These are phyloP conservation scores for Phytophthora syringae DNA, from an alignment of 352 stramenopile species.

Conservation along the genomic window DNA sequence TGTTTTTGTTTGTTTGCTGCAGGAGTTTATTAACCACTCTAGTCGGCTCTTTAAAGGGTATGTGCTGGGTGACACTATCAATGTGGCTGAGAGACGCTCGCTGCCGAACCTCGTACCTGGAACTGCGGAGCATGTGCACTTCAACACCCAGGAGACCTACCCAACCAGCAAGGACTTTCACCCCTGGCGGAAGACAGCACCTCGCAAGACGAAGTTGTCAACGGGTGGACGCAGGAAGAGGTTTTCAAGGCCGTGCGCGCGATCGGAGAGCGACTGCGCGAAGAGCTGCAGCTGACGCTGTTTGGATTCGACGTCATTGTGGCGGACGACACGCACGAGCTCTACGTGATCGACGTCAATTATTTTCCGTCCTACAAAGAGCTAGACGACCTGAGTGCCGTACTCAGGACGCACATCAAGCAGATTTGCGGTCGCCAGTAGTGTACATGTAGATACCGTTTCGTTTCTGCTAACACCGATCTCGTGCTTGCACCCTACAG, in stretches of 20 bases:
- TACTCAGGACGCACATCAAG: conserved; percentile 71
- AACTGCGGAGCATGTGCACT: conserved; percentile 66
- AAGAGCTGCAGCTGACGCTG: conserved; percentile 68
- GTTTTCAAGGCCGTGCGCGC: conserved; percentile 62
- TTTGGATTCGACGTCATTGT: conserved; percentile 90
- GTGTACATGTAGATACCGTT: not conserved
- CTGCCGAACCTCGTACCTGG: conserved; percentile 69
- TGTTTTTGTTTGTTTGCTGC: conserved; percentile 10
- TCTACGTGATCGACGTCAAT: conserved; percentile 88
- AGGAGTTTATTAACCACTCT: conserved; percentile 89
- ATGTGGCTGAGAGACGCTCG: conserved; percentile 77
- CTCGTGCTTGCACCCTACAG: conserved; percentile 11
- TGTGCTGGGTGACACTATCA: conserved; percentile 76
- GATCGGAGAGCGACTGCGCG: conserved; percentile 72
- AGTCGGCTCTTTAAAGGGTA: conserved; percentile 85
- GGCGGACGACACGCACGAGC: conserved; percentile 53
- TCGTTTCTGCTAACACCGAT: not conserved
- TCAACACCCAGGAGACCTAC: conserved; percentile 85
- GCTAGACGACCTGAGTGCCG: conserved; percentile 64
- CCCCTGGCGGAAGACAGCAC: conserved; percentile 16
- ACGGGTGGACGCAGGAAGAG: conserved; percentile 42
- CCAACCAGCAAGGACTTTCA: conserved; percentile 74
- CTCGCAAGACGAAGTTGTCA: conserved; percentile 2
- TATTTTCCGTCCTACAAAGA: conserved; percentile 91
- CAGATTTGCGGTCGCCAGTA: conserved; percentile 39